Base-by-base conservation (phyloP, 1,139 yeast genomes). In the Blastobotrys indianensis region DNA sequence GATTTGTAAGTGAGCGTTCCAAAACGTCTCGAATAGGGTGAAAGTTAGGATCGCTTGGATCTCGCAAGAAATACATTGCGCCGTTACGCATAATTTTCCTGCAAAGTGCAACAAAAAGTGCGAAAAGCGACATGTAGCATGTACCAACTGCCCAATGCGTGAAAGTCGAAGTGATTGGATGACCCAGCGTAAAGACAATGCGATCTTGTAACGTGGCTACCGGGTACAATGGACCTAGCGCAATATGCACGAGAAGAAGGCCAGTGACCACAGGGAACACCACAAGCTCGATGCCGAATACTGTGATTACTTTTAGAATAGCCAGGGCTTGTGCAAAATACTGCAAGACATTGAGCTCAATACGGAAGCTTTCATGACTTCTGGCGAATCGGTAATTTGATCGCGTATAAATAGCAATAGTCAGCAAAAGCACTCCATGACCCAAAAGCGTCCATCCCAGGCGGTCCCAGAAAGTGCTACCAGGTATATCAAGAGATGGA, bases 11-110 rank as follows among this genome's bases (percentile, higher is more conserved):
- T 1, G 95, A 86, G 53, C 85, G 80, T 46, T 84, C 82, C 51
- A 92, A 67, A 1, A 95, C 94, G 61, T 90, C 96, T 54, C 87
- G 92, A 39, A 92, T 76, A n/a, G 94, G 77, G 52, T 92, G 79
- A 37, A 88, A 82, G 56, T 87, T 84, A 29, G 95, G 96, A 61
- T 92, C 97, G 56, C 90, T 96, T 2, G 97, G 96, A 30, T 95
- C 88, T 53, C 96, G 75, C 48, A 94, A 85, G 66, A 94, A 92
- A 64, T 80, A 92, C 38, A 92, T 69, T 2, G 87, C 95, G 5
- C 98, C 99, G 0, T 86, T 82, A 46, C 99, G 77, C 54, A 92
- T 74, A 37, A 88, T 80, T 37, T 75, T 70, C 52, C 98, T 74
- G 32, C 83, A 75, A 87, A 88, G 82, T 4, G 94, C 86, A 33